Percentiles rank a stretch among this genome's conserved stretches.
Evolutionary conservation across 2,329 filamentous ascomycete genomes (phyloP).

Genomic region (Aspergillus thermomutatus): DNA sequence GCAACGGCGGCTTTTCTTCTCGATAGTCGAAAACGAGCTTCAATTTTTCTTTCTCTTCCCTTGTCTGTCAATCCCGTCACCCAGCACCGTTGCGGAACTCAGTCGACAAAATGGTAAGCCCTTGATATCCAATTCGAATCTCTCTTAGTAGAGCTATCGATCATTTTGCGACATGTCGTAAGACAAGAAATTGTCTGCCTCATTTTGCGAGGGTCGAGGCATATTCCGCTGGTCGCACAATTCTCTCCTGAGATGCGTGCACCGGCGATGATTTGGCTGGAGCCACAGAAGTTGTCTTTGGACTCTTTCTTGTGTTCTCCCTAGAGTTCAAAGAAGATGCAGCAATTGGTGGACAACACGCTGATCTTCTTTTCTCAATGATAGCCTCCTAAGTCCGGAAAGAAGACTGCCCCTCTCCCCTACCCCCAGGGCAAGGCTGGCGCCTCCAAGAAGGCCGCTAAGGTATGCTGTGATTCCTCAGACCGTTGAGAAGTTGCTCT

Average conservation of each 20-base stretch:
- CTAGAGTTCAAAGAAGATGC: conserved; percentile 89
- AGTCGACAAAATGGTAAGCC: conserved; percentile 63
- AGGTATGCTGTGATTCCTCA: conserved; percentile 61
- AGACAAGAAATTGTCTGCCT: conserved; percentile 23
- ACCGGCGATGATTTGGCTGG: conserved; percentile 52
- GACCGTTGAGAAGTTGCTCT: not conserved
- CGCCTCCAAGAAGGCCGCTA: conserved; percentile 84
- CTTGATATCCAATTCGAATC: conserved; percentile 42
- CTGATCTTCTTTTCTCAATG: conserved; percentile 99
- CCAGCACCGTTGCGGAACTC: conserved; percentile 48
- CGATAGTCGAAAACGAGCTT: conserved; percentile 10
- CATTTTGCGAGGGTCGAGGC: conserved; percentile 30
- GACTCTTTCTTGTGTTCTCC: conserved; percentile 58
- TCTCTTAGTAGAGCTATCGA: conserved; percentile 34
- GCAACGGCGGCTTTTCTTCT: conserved; percentile 22
- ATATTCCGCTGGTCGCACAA: conserved; percentile 36
- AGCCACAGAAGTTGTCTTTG: conserved; percentile 52
- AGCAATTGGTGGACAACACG: conserved; percentile 69
- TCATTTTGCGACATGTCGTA: conserved; percentile 41
- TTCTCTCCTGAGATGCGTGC: conserved; percentile 30
- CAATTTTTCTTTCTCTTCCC: conserved; percentile 24
- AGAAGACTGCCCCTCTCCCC: conserved; percentile 96
- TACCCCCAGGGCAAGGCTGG: conserved; percentile 92
- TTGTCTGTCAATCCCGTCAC: conserved; percentile 43
- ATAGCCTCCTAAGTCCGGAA: conserved; percentile 97